Percentiles rank a stretch among this genome's conserved stretches.
These are phyloP conservation scores for Simplicillium sp. DNA, from an alignment of 2,329 filamentous ascomycete species.

Conservation along the genomic window DNA sequence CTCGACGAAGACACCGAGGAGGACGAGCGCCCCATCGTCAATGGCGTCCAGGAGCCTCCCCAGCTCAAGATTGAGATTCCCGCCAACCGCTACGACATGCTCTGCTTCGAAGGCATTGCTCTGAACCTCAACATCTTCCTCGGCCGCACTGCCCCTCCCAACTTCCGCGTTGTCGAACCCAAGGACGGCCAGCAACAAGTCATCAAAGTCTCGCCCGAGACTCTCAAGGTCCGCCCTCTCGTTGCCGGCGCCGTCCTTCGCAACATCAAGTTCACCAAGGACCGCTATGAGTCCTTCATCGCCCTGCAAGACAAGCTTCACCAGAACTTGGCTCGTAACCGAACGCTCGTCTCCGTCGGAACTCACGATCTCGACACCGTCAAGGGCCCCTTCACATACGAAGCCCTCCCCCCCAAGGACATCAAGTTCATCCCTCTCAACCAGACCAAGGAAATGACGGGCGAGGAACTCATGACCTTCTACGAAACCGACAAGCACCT, in stretches of 20 bases:
- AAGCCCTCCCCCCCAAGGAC: slow-evolving; percentile 81
- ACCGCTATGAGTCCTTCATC: slow-evolving; percentile 95
- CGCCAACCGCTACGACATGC: slow-evolving; percentile 88
- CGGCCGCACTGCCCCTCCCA: slow-evolving; percentile 64
- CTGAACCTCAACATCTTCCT: slow-evolving; percentile 95
- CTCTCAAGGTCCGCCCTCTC: slow-evolving; percentile 71
- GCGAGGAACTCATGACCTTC: slow-evolving; percentile 81
- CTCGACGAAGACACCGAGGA: slow-evolving; percentile 91
- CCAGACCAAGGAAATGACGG: slow-evolving; percentile 82
- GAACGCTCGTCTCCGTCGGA: slow-evolving; percentile 92
- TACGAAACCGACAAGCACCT: slow-evolving; percentile 94
- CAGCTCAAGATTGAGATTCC: slow-evolving; percentile 98
- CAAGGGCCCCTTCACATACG: slow-evolving; percentile 92
- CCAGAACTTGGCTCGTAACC: slow-evolving; percentile 85
- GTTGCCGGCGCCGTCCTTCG: slow-evolving; percentile 84
- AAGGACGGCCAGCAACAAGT: slow-evolving; percentile 65
- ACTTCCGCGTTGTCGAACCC: slow-evolving; percentile 68
- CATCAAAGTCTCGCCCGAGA: slow-evolving; percentile 70
- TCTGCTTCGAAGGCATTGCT: slow-evolving; percentile 94
- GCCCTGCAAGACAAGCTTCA: slow-evolving; percentile 95
- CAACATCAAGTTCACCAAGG: slow-evolving; percentile 84
- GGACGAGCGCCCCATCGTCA: slow-evolving; percentile 60
- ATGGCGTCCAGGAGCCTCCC: slow-evolving; percentile 76
- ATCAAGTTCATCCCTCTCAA: slow-evolving; percentile 89
- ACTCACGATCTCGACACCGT: slow-evolving; percentile 94